Conservation (phyloP, 805 yeast genomes). For the Kluyveromyces siamensis region DNA sequence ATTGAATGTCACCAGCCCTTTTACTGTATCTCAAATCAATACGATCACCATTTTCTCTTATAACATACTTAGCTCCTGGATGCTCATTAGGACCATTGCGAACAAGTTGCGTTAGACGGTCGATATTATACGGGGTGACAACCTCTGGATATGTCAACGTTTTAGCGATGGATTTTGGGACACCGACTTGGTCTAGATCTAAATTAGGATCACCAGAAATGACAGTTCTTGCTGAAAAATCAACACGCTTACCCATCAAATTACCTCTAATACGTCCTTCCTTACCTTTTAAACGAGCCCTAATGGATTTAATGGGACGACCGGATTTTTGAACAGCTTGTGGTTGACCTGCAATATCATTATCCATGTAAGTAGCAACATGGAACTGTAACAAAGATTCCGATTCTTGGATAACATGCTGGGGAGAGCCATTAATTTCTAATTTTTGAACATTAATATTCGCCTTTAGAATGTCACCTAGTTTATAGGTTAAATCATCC, state of each 20-base stretch:
- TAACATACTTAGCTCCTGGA: slow-evolving; percentile 98
- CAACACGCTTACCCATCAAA: slow-evolving; percentile 99
- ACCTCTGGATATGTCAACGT: slow-evolving; percentile 94
- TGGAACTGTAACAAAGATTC: slow-evolving; percentile 94
- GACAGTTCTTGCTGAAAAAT: slow-evolving; percentile 97
- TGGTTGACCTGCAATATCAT: slow-evolving; percentile 99
- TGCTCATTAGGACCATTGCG: slow-evolving; percentile 98
- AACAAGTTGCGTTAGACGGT: slow-evolving; percentile 82
- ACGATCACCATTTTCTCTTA: slow-evolving; percentile 98
- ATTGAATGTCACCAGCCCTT: slow-evolving; percentile 95
- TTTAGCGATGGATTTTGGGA: slow-evolving; percentile 92
- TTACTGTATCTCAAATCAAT: slow-evolving; percentile 94
- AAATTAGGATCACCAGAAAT: slow-evolving; percentile 98
- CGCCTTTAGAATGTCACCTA: slow-evolving; percentile 94
- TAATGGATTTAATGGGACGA: slow-evolving; percentile 93
- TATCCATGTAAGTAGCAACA: slow-evolving; percentile 99
- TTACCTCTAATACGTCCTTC: slow-evolving; percentile 99
- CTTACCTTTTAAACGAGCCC: slow-evolving; percentile 99
- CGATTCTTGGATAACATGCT: slow-evolving; percentile 93
- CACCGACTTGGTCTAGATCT: slow-evolving; percentile 98
- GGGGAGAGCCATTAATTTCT: slow-evolving; percentile 98
- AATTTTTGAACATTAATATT: slow-evolving; percentile 94
- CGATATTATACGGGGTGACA: slow-evolving; percentile 95
- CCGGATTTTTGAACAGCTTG: slow-evolving; percentile 98
- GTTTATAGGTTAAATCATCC: slow-evolving; percentile 95